These are phyloP conservation scores for Rhodotorula mucilaginosa DNA, from an alignment of 1,284 basidiomycete species.

Conservation along the genomic window DNA sequence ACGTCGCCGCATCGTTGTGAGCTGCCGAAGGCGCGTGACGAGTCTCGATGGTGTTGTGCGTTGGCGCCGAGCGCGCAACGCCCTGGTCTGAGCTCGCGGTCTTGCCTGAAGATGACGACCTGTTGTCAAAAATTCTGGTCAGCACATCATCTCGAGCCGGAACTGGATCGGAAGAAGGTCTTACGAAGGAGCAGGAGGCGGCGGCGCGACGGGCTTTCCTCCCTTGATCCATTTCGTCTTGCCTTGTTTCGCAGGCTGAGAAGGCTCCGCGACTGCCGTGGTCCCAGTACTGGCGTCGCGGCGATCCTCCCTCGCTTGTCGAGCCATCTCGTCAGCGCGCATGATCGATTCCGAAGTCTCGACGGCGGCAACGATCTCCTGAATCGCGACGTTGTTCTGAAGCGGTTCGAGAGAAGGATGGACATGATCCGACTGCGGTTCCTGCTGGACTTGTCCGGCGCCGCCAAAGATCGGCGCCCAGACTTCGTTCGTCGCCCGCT, in stretches of 20 bases:
- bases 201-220: slow-evolving; percentile 9
- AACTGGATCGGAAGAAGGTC: not conserved
- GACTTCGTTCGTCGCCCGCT: slow-evolving; percentile 10
- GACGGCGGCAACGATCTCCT: slow-evolving; percentile 10
- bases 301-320: not conserved
- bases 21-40: not conserved
- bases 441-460: not conserved
- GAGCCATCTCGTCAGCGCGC: not conserved
- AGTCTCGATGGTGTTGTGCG: no score
- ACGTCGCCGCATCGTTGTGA: not conserved
- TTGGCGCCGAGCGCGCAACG: not conserved
- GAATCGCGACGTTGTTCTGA: slow-evolving; percentile 1
- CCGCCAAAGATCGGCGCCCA: slow-evolving; percentile 7
- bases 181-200: not conserved
- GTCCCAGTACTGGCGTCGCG: not conserved
- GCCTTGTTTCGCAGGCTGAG: not conserved
- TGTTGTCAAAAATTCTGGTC: not conserved
- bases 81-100: not conserved
- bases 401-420: slow-evolving; percentile 3
- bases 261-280: no score
- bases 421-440: no score
- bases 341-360: not conserved
- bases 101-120: no score
- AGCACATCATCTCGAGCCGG: not conserved
- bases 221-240: slow-evolving; percentile 20